phyloP scores from a whole-genome alignment of 2,329 filamentous ascomycete species.

The Cadophora luteo-olivacea region DNA sequence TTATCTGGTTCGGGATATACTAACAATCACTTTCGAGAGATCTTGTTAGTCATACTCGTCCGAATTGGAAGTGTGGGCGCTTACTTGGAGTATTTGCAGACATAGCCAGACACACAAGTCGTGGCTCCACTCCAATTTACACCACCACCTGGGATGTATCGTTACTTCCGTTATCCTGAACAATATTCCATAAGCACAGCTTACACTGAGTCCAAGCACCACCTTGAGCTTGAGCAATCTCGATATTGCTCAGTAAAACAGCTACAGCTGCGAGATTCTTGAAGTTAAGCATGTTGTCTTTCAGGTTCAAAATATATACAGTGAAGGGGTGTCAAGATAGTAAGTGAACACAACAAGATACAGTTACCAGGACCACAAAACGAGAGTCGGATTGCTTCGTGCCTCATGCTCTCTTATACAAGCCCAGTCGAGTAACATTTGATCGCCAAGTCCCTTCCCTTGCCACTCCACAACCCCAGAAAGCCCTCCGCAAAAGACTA shows the following conservation, averaged over 20 bases:
- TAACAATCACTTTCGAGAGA: slow-evolving; percentile 10
- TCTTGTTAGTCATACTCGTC: background rate
- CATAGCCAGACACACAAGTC: slow-evolving; percentile 42
- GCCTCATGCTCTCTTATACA: background rate
- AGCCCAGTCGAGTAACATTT: background rate
- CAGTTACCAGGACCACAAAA: background rate
- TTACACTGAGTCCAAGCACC: slow-evolving; percentile 35
- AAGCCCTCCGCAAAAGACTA: background rate
- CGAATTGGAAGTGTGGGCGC: background rate
- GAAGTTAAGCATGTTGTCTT: slow-evolving; percentile 33
- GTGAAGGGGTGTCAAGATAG: background rate
- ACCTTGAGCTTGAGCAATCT: slow-evolving; percentile 30
- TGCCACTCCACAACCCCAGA: background rate
- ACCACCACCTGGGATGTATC: slow-evolving; percentile 39
- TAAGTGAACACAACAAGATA: background rate
- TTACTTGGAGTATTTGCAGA: slow-evolving; percentile 36
- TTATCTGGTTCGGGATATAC: too few relatives aligned
- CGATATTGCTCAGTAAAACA: slow-evolving; percentile 32
- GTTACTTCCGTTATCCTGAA: background rate
- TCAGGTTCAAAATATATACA: slow-evolving; percentile 2
- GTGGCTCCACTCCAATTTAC: slow-evolving; percentile 41
- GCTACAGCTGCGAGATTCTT: slow-evolving; percentile 32
- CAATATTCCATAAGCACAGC: background rate
- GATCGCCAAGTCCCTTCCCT: background rate
- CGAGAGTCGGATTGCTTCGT: background rate